Evolutionary conservation across 176 grass and related monocot genomes (phyloP).

Genomic region (Bolboschoenus planiculmis): DNA sequence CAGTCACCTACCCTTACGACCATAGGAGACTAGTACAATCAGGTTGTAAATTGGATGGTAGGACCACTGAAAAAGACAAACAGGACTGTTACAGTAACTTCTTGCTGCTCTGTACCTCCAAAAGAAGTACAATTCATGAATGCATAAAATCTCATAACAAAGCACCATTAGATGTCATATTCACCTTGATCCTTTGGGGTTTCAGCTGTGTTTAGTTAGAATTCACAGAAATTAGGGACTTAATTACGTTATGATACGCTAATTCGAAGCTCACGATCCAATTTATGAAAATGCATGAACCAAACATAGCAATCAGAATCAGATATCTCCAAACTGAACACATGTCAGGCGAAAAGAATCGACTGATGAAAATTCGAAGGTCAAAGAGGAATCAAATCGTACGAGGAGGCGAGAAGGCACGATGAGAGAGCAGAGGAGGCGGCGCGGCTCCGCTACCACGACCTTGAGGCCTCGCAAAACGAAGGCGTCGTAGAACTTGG

Average conservation of each 20-base stretch:
- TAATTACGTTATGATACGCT: background rate
- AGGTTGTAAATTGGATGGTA: background rate
- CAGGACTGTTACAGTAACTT: background rate
- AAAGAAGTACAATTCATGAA: background rate
- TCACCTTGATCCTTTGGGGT: background rate
- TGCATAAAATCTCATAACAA: background rate
- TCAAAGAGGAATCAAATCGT: background rate
- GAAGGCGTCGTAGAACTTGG: constrained; percentile 91
- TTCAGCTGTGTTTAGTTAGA: background rate
- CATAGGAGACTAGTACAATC: background rate
- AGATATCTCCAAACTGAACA: background rate
- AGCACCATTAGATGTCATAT: background rate
- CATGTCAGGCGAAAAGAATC: background rate
- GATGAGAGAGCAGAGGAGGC: constrained; percentile 64
- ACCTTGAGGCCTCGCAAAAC: constrained; percentile 66
- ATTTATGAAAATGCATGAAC: background rate
- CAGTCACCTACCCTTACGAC: background rate
- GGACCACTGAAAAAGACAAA: background rate
- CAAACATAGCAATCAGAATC: no score
- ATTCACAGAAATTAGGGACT: background rate
- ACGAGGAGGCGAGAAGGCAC: constrained; percentile 83
- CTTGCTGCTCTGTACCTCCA: background rate
- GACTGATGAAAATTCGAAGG: background rate
- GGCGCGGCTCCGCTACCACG: constrained; percentile 46
- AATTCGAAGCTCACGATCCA: background rate